phyloP scores from a whole-genome alignment of 2,329 filamentous ascomycete genomes.

The Trichoderma sp. region DNA sequence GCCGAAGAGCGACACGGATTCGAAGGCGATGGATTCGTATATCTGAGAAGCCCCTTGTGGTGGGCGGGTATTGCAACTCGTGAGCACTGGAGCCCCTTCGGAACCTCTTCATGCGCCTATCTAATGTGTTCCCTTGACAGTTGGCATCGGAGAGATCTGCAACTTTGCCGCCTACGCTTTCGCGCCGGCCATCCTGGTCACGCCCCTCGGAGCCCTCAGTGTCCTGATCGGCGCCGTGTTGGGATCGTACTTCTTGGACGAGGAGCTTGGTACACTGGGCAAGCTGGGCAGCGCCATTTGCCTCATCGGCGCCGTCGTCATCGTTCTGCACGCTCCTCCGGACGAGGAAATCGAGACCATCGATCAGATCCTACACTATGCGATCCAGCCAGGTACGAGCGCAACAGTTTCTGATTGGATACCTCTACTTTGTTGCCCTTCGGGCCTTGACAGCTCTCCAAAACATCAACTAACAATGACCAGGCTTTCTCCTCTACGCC shows the following conservation, averaged over 20 bases:
- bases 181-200: conserved; percentile 97
- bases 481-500: conserved; percentile 90
- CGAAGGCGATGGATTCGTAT: conserved; percentile 93
- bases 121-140: conserved; percentile 51
- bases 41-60: conserved; percentile 93
- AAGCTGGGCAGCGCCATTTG: conserved; percentile 96
- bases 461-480: conserved; percentile 26
- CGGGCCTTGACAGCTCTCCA: neutral
- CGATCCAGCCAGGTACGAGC: conserved; percentile 78
- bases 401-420: neutral
- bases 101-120: neutral
- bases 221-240: conserved; percentile 94
- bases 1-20: conserved; percentile 91
- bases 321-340: conserved; percentile 93
- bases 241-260: conserved; percentile 90
- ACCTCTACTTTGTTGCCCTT: neutral
- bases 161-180: conserved; percentile 99
- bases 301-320: conserved; percentile 93
- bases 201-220: conserved; percentile 87
- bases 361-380: conserved; percentile 87
- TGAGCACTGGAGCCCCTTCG: conserved; percentile 49
- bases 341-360: conserved; percentile 90
- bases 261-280: conserved; percentile 85
- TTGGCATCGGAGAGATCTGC: conserved; percentile 90
- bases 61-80: conserved; percentile 92